Base-by-base conservation (phyloP, 768 basidiomycete genomes). In the Peribolospora baueri region DNA sequence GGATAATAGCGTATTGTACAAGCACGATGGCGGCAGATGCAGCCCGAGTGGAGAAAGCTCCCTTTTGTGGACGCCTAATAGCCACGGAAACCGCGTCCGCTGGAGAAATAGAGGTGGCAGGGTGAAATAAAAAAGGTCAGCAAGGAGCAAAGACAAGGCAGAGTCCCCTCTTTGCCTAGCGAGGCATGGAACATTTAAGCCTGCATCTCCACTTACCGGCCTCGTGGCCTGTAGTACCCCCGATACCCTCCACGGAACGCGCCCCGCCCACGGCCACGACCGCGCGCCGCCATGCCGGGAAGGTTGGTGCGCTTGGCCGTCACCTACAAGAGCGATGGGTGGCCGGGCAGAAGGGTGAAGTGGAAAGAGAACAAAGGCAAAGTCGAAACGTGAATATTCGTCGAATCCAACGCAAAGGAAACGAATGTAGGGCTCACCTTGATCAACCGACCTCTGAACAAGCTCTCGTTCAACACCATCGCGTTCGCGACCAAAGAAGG, bases 241-340 rank as follows among this genome's bases (percentile, higher is more conserved):
- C 81, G 69, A 63, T 70, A 74, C 11, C 75, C 75, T 4, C 78
- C 78, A 55, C 78, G 63, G 60, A 73, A 76, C n/a, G 68, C 71
- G 4, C 74, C 73, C 57, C 69, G 57, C 5, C 70, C 72, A 39
- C 74, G 65, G 48, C 81, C 82, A 52, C 87, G 72, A 10, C 85
- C 81, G 36, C 85, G 78, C 61, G 56, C 53, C 37, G 77, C 82
- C 69, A 84, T 87, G 1, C 87, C 87, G 14, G 90, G 93, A 53
- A 97, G 68, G 68, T 98, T 98, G 46, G 93, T 98, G 58, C 93
- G 76, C 67, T 98, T 98, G 37, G 85, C 74, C 45, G 84, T 87
- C 48, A 98, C 91, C 90, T 95, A 47, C 3, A 52, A 42, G 48
- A 51, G 37, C 40, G 40, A 46, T 52, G 41, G 38, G 55, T 11